These are phyloP conservation scores for Calvatia gigantea DNA, from an alignment of 768 basidiomycete species.

Conservation along the genomic window DNA sequence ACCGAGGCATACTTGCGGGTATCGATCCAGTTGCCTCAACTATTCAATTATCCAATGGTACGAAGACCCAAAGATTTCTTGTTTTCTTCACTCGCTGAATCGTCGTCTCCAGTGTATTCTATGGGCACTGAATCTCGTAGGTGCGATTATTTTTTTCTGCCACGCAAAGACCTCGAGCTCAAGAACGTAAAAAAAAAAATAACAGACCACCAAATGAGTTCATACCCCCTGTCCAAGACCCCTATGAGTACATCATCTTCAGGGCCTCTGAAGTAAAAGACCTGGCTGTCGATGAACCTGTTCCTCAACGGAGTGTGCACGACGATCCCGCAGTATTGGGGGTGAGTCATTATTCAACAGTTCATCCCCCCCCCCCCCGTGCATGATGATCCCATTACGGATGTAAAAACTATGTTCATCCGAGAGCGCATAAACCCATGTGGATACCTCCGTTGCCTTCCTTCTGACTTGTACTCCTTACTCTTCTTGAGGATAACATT, in stretches of 20 bases:
- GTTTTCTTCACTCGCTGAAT: conserved; percentile 4
- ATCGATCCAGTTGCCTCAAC: conserved; percentile 85
- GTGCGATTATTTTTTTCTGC: conserved; percentile 39
- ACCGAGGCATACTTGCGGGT: conserved; percentile 82
- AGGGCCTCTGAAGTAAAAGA: conserved; percentile 89
- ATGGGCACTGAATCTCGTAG: conserved; percentile 87
- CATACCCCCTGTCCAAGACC: conserved; percentile 79
- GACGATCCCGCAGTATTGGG: conserved; percentile 85
- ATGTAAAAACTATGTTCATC: conserved; percentile 23
- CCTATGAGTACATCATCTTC: conserved; percentile 89
- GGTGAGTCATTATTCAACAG: conserved; percentile 36
- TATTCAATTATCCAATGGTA: conserved; percentile 86
- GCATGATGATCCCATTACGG: conserved; percentile 27
- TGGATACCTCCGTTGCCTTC: conserved; percentile 63
- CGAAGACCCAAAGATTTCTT: conserved; percentile 18
- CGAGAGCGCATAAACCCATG: conserved; percentile 41
- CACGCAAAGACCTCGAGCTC: conserved; percentile 1
- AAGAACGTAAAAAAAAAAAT: not conserved
- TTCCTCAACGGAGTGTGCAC: conserved; percentile 59
- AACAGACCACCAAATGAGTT: conserved; percentile 68
- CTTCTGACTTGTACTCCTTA: conserved; percentile 36
- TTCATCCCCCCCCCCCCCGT: conserved; percentile 13
- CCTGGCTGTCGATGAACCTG: conserved; percentile 75
- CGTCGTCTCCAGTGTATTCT: conserved; percentile 56
- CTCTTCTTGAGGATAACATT: not conserved